Percentiles rank a stretch among this genome's conserved stretches.
Evolutionary conservation across 805 yeast species (phyloP).

Genomic region (Myxozyma neotropica): DNA sequence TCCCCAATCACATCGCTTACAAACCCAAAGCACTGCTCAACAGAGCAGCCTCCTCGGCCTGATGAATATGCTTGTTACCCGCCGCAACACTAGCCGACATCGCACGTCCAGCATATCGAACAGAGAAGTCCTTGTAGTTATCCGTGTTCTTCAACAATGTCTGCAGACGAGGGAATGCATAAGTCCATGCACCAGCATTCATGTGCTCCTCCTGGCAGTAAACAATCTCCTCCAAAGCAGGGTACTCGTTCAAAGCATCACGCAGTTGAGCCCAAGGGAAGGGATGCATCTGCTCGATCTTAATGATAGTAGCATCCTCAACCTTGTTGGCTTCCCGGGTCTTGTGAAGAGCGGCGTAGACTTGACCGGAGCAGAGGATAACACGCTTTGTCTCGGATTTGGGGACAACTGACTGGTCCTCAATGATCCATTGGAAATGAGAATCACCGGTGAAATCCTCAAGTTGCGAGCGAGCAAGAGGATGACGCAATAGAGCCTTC

Average conservation of each 20-base stretch:
- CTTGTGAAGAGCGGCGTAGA: slow-evolving; percentile 87
- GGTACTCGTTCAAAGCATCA: slow-evolving; percentile 78
- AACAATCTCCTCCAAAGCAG: slow-evolving; percentile 81
- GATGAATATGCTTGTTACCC: slow-evolving; percentile 87
- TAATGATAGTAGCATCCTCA: slow-evolving; percentile 83
- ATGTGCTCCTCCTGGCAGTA: slow-evolving; percentile 99
- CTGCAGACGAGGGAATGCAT: slow-evolving; percentile 76
- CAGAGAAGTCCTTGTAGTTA: slow-evolving; percentile 55
- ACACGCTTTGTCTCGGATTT: slow-evolving; percentile 87
- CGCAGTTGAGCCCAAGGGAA: slow-evolving; percentile 96
- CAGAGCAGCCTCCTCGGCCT: slow-evolving; percentile 85
- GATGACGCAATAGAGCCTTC: slow-evolving; percentile 92
- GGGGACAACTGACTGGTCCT: slow-evolving; percentile 74
- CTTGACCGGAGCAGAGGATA: slow-evolving; percentile 89
- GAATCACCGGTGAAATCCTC: slow-evolving; percentile 88
- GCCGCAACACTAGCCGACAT: slow-evolving; percentile 99
- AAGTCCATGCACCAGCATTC: slow-evolving; percentile 91
- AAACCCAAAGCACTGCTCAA: slow-evolving; percentile 68
- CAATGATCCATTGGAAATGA: slow-evolving; percentile 94
- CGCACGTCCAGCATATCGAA: slow-evolving; percentile 95
- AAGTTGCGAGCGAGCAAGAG: slow-evolving; percentile 86
- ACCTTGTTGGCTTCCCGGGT: slow-evolving; percentile 76
- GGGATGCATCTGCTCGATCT: slow-evolving; percentile 94
- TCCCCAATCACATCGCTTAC: no score
- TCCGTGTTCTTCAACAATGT: slow-evolving; percentile 78